Percentiles rank a stretch among this genome's conserved stretches.
Conservation (phyloP, 2,329 filamentous ascomycete genomes). For the Hymenoscyphus fraxineus region DNA sequence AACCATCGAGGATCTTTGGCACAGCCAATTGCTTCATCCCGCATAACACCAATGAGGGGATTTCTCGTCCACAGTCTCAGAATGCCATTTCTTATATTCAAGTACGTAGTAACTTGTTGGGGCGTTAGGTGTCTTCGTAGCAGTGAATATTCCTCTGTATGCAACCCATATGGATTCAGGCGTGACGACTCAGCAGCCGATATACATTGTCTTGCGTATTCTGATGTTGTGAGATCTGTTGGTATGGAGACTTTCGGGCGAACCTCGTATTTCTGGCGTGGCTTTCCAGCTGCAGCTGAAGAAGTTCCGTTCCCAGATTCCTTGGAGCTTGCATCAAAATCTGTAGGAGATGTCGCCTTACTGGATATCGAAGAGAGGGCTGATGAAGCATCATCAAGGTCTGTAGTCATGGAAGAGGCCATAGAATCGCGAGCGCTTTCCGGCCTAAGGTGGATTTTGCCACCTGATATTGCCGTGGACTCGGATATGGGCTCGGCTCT, state of each 20-base stretch:
- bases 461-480: slow-evolving; percentile 21
- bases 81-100: slow-evolving; percentile 95
- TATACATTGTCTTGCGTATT: slow-evolving; percentile 90
- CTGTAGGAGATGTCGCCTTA: slow-evolving; percentile 60
- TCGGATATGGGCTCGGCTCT: slow-evolving; percentile 27
- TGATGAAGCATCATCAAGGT: slow-evolving; percentile 47
- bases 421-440: slow-evolving; percentile 41
- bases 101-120: slow-evolving; percentile 86
- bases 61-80: slow-evolving; percentile 85
- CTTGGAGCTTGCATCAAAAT: slow-evolving; percentile 41
- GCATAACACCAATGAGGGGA: slow-evolving; percentile 74
- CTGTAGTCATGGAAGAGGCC: slow-evolving; percentile 52
- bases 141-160: slow-evolving; percentile 77
- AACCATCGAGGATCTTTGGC: slow-evolving; percentile 86
- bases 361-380: slow-evolving; percentile 54
- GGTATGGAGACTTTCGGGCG: slow-evolving; percentile 82
- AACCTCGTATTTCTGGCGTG: slow-evolving; percentile 51
- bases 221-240: slow-evolving; percentile 61
- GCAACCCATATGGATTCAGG: slow-evolving; percentile 83
- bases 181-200: slow-evolving; percentile 84
- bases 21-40: slow-evolving; percentile 85
- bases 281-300: slow-evolving; percentile 28
- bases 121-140: slow-evolving; percentile 79
- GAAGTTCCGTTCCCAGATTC: slow-evolving; percentile 20
- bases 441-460: slow-evolving; percentile 31